phyloP scores from a whole-genome alignment of 2,329 filamentous ascomycete species.

The Colletotrichum kahawae region DNA sequence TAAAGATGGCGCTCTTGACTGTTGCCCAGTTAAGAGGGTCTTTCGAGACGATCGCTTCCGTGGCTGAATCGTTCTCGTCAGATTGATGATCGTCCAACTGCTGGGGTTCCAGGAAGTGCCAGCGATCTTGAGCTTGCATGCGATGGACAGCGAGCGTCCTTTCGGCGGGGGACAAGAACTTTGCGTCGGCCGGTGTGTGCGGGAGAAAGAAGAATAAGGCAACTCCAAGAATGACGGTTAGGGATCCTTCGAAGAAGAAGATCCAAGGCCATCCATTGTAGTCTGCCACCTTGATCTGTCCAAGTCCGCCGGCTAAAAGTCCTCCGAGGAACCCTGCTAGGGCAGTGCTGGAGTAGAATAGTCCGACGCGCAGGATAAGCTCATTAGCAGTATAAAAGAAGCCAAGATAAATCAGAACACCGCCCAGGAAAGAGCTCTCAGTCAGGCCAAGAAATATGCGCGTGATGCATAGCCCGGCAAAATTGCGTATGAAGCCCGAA shows the following conservation, averaged over 20 bases:
- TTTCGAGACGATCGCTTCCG: neutral
- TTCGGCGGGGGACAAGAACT: slow-evolving; percentile 3
- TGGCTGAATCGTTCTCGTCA: neutral
- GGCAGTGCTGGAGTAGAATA: slow-evolving; percentile 27
- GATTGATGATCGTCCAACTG: neutral
- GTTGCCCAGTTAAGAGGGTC: neutral
- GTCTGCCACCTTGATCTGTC: neutral
- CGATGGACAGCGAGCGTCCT: neutral
- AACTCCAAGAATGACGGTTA: slow-evolving; percentile 12
- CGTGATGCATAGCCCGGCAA: slow-evolving; percentile 24
- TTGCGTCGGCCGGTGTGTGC: slow-evolving; percentile 14
- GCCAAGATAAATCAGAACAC: slow-evolving; percentile 28
- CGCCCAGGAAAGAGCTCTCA: slow-evolving; percentile 28
- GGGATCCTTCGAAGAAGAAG: slow-evolving; percentile 21
- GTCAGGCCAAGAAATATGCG: slow-evolving; percentile 26
- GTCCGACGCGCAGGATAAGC: slow-evolving; percentile 26
- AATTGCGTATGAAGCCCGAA: slow-evolving; percentile 27
- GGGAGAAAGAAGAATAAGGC: neutral
- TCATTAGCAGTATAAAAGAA: slow-evolving; percentile 30
- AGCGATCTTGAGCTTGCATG: slow-evolving; percentile 1
- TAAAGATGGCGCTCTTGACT: slow-evolving; percentile 20
- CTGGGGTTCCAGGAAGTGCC: neutral
- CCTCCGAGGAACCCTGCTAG: slow-evolving; percentile 21
- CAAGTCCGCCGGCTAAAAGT: slow-evolving; percentile 11
- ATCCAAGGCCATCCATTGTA: slow-evolving; percentile 24